phyloP scores from a whole-genome alignment of 2,329 filamentous ascomycete species.

The Ophiostoma triangulosporum region DNA sequence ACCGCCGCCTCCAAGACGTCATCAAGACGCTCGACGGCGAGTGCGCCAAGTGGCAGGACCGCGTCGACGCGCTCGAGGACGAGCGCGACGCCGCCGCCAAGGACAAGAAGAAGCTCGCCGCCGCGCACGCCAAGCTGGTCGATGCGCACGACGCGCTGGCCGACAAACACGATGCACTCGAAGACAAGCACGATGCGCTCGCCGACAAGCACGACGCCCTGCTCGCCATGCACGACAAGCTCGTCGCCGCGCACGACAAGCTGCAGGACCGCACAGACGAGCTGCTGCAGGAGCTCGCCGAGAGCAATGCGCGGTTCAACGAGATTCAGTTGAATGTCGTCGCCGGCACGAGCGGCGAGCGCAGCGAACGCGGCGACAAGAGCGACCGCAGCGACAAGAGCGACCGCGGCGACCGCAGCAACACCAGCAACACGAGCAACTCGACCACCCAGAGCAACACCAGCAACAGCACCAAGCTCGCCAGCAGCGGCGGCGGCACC shows the following conservation, averaged over 20 bases:
- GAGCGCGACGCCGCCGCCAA: neutral
- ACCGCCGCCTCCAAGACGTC: neutral
- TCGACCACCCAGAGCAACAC: neutral
- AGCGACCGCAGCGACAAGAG: neutral
- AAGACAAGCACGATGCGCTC: too few species aligned
- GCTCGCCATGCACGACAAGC: neutral
- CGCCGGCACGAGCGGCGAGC: slow-evolving; percentile 11
- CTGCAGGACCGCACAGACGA: slow-evolving; percentile 5
- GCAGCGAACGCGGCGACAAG: neutral
- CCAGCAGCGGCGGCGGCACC: neutral
- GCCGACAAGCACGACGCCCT: too few species aligned
- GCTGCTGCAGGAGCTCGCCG: slow-evolving; percentile 14
- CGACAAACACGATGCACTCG: too few species aligned
- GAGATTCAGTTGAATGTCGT: slow-evolving; percentile 14
- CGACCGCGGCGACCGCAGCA: neutral
- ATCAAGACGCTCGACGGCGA: neutral
- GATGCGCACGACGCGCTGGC: neutral
- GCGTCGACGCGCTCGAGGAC: neutral
- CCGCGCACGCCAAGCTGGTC: neutral
- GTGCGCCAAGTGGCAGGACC: neutral
- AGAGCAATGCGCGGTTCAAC: slow-evolving; percentile 15
- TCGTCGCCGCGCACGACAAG: neutral
- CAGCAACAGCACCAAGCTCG: neutral
- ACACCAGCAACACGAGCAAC: neutral
- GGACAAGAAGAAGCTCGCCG: neutral